Evolutionary conservation across 2,329 filamentous ascomycete genomes (phyloP).

Genomic region (Aspergillus caelatus): DNA sequence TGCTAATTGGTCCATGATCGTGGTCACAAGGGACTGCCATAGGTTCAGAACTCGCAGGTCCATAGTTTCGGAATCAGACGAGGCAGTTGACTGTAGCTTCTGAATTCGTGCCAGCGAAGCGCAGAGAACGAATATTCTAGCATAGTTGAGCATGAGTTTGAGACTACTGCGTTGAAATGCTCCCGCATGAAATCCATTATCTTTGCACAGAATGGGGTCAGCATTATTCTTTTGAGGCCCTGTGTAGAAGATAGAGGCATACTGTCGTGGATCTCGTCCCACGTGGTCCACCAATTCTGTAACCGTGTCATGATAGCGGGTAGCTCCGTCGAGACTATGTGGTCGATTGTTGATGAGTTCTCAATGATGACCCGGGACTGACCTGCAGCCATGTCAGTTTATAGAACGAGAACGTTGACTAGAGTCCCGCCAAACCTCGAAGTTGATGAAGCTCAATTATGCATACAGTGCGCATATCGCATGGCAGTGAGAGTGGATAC

Average conservation of each 20-base stretch:
- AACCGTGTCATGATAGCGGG: constrained; percentile 36
- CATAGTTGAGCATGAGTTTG: constrained; percentile 38
- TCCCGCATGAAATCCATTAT: constrained; percentile 40
- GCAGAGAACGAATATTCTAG: constrained; percentile 37
- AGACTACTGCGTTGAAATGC: constrained; percentile 40
- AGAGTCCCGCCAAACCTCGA: constrained; percentile 24
- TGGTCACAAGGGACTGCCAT: constrained; percentile 36
- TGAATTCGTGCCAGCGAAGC: constrained; percentile 37
- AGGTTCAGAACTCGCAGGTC: constrained; percentile 29
- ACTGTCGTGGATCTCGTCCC: constrained; percentile 40
- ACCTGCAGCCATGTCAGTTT: constrained; percentile 18
- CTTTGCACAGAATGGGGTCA: constrained; percentile 14
- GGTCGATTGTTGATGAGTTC: constrained; percentile 25
- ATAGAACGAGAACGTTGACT: neutral
- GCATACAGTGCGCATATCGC: constrained; percentile 38
- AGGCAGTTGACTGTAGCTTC: constrained; percentile 30
- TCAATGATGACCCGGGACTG: constrained; percentile 34
- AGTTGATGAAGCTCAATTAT: constrained; percentile 41
- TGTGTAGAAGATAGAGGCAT: constrained; percentile 12
- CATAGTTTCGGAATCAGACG: constrained; percentile 23
- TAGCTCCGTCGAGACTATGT: constrained; percentile 31
- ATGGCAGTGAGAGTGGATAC: constrained; percentile 38
- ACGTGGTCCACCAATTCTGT: constrained; percentile 38
- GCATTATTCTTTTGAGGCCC: neutral
- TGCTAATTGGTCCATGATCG: constrained; percentile 36